phyloP scores from a whole-genome alignment of 106 monocot species.

The Platanthera guangdongensis region DNA sequence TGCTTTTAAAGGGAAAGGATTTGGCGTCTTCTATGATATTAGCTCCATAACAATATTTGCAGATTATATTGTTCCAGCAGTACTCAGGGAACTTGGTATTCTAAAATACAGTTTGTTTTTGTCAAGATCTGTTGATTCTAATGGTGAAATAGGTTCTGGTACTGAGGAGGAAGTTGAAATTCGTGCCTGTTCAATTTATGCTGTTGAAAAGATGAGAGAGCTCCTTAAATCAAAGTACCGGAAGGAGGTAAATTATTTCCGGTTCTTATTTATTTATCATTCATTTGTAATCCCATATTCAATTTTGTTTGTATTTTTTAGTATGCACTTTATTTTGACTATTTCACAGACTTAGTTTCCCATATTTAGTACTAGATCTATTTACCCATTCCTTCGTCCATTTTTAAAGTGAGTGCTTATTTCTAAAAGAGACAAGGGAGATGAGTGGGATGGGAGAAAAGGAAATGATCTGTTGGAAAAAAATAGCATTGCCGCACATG shows the following conservation, averaged over 20 bases:
- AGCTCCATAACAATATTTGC: conserved; percentile 88
- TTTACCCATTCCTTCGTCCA: background rate
- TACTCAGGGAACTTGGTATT: conserved; percentile 70
- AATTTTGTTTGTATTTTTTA: background rate
- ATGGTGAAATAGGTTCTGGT: conserved; percentile 66
- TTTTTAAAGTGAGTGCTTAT: background rate
- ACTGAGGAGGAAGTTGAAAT: conserved; percentile 91
- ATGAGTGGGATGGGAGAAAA: too few species aligned
- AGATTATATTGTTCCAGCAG: conserved; percentile 96
- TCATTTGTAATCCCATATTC: background rate
- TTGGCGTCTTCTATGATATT: conserved; percentile 71
- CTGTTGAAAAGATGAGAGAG: conserved; percentile 88
- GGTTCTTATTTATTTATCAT: background rate
- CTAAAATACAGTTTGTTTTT: conserved; percentile 62
- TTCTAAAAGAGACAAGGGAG: background rate
- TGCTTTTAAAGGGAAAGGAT: conserved; percentile 88
- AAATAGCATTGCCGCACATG: too few species aligned
- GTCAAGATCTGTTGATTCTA: conserved; percentile 45
- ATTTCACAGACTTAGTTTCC: too few species aligned
- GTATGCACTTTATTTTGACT: background rate
- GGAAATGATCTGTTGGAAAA: too few species aligned
- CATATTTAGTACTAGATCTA: too few species aligned
- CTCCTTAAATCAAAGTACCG: conserved; percentile 52
- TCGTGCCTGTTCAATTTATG: conserved; percentile 81
- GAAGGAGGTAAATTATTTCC: conserved; percentile 45